Conservation (phyloP, 139 green algal genomes). For the Chlamydomonas schloesseri region DNA sequence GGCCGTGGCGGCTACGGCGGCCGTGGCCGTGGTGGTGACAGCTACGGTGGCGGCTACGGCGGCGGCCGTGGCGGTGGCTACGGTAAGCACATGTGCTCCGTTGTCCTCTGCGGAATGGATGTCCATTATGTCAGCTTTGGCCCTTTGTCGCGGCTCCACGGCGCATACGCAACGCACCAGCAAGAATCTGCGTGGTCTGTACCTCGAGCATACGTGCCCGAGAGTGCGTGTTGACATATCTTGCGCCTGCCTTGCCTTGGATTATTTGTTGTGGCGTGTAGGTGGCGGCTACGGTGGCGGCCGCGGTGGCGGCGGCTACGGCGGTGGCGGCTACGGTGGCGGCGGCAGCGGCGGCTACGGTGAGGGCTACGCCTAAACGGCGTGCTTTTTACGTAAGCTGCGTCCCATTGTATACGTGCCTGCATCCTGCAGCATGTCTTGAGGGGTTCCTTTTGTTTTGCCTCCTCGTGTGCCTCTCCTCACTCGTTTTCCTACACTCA, state of each 20-base stretch:
- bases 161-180: too few relatives aligned
- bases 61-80: constrained; percentile 23
- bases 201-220: neutral
- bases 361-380: neutral
- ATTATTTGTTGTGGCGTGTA: neutral
- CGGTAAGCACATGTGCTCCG: neutral
- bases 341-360: neutral
- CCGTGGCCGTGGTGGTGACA: constrained; percentile 21
- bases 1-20: constrained; percentile 10
- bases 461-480: neutral
- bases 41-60: neutral
- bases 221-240: neutral
- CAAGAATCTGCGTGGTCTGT: neutral
- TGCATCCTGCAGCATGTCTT: neutral
- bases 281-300: neutral
- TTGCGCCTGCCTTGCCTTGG: neutral
- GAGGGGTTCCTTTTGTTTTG: neutral
- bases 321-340: neutral
- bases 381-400: too few relatives aligned
- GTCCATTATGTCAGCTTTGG: too few relatives aligned
- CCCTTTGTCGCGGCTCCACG: too few relatives aligned
- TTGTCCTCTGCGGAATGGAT: too few relatives aligned
- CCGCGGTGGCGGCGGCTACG: neutral
- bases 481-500: neutral
- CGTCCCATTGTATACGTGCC: too few relatives aligned